phyloP scores from a whole-genome alignment of 768 basidiomycete genomes.

The Lanmaoa rubissima region DNA sequence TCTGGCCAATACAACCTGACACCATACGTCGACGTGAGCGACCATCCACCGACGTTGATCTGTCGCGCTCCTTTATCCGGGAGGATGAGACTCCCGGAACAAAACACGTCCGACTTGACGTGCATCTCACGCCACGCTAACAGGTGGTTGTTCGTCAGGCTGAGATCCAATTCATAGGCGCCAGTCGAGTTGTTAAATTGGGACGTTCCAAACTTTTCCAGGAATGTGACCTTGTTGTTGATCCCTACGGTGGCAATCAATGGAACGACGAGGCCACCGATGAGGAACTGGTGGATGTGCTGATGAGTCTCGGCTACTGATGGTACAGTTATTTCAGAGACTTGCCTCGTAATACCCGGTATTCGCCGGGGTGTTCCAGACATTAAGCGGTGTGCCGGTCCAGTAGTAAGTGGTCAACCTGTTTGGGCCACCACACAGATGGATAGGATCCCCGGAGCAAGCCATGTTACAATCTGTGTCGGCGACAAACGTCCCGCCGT shows the following conservation, averaged over 20 bases:
- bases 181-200: conserved; percentile 66
- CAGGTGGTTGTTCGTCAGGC: conserved; percentile 42
- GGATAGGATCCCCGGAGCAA: conserved; percentile 69
- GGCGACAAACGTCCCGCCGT: conserved; percentile 31
- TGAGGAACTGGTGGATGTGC: conserved; percentile 36
- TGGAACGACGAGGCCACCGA: conserved; percentile 65
- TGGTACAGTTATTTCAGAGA: not conserved
- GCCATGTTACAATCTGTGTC: conserved; percentile 44
- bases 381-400: conserved; percentile 47
- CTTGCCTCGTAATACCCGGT: conserved; percentile 71
- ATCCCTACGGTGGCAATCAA: conserved; percentile 73
- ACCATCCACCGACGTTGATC: conserved; percentile 48
- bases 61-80: conserved; percentile 62
- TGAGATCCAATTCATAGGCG: conserved; percentile 74
- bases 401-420: conserved; percentile 56
- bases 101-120: conserved; percentile 76
- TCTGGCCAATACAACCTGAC: conserved; percentile 72
- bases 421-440: conserved; percentile 62
- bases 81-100: conserved; percentile 68
- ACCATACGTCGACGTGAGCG: conserved; percentile 66
- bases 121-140: conserved; percentile 76
- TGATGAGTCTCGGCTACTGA: not conserved
- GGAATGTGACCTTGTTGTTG: conserved; percentile 79
- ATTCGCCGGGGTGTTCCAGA: conserved; percentile 64
- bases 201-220: conserved; percentile 71